A percentile compares a stretch with the other conserved stretches of the same genome.
Evolutionary conservation across 2,329 filamentous ascomycete genomes (phyloP).

Genomic region (Aplosporella prunicola): DNA sequence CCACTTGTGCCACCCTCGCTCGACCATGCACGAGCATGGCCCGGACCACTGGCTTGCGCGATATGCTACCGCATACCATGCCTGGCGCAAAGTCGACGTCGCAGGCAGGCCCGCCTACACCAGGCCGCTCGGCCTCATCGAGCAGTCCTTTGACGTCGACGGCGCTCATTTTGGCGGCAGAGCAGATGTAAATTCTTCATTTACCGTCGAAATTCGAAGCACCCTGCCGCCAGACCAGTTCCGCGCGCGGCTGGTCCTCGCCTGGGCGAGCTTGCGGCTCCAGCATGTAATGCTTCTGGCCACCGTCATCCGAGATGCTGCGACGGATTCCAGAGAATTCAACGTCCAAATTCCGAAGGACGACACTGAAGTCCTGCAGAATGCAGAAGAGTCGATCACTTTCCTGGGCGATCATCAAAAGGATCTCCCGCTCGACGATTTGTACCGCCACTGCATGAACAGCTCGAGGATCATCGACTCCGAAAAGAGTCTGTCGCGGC

Average conservation of each 20-base stretch:
- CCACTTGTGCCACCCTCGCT: too few relatives aligned
- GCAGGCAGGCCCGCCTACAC: conserved; percentile 20
- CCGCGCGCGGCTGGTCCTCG: conserved; percentile 26
- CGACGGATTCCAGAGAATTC: conserved; percentile 21
- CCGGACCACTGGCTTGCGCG: conserved; percentile 29
- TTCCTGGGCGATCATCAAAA: conserved; percentile 32
- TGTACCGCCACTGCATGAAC: conserved; percentile 36
- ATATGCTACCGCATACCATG: conserved; percentile 30
- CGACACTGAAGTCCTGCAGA: conserved; percentile 22
- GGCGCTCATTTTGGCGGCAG: conserved; percentile 35
- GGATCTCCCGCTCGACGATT: conserved; percentile 24
- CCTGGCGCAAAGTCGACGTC: conserved; percentile 22
- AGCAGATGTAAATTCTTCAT: conserved; percentile 34
- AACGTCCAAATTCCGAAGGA: conserved; percentile 23
- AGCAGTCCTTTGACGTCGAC: conserved; percentile 37
- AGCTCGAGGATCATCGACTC: conserved; percentile 31
- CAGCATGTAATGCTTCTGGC: conserved; percentile 32
- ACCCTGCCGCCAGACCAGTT: conserved; percentile 22
- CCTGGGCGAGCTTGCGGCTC: conserved; percentile 32
- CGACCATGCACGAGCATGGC: too few relatives aligned
- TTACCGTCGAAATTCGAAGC: conserved; percentile 29
- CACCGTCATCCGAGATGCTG: conserved; percentile 17
- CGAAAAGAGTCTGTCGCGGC: conserved; percentile 25
- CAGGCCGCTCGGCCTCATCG: conserved; percentile 35
- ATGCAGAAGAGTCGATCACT: conserved; percentile 22